Evolutionary conservation across 768 basidiomycete genomes (phyloP), one percentile per base, ranked within the genome.

Genomic region (Lactarius quietus): DNA sequence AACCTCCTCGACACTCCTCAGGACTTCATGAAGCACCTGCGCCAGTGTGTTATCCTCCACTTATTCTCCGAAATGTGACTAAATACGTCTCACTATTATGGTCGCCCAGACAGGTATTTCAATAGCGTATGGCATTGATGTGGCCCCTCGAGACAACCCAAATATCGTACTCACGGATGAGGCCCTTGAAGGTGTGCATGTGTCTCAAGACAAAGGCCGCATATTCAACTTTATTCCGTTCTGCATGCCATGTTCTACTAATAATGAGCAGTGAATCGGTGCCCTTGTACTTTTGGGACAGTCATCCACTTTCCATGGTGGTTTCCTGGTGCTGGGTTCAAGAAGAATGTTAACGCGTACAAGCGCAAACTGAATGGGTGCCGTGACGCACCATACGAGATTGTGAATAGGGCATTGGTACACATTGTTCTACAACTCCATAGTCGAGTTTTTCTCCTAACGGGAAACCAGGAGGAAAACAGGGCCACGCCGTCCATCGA

Each of bases 61-160:
- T 39, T 52, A 39, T n/a, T 7, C 26, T 10, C 12, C 56, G 61
- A 17, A 55, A 67, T 7, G 43, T n/a, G 51, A 26, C 28, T 26
- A 52, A 52, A 18, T 7, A 15, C 17, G 20, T 59, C 38, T 1
- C 20, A 33, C 35, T 41, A 68, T 54, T 33, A 54, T 31, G 65
- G 72, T 78, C 1, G 80, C 75, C 10, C 73, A 75, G 20, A 70
- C 78, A 29, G 69, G 78, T 17, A 70, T 83, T 57, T 75, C 75
- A 0, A 63, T 82, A 8, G 77, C 79, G 0, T 83, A 84, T 66
- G 84, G 83, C 1, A 73, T 83, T 23, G 69, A 78, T 7, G 73
- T 81, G 6, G 63, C 74, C 31, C 71, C 78, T 0, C 54, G 70
- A 14, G 70, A 79, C 59, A 83, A 84, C 66, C 79, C 82, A 3